Conservation (phyloP, 352 stramenopile genomes). For the Globisporangium abappressorium region DNA sequence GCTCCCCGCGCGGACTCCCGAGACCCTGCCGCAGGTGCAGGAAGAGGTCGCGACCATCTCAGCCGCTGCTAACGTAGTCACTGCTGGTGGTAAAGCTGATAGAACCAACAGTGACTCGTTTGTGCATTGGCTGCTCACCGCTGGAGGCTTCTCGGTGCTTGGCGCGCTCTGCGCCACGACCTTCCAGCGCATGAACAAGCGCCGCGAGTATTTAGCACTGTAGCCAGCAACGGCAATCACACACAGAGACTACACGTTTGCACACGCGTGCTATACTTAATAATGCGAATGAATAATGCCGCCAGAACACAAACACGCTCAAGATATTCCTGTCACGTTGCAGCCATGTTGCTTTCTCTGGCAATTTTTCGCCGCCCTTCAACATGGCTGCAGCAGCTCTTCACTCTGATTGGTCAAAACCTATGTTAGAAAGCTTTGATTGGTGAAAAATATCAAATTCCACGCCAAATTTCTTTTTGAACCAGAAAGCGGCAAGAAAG, state of each 20-base stretch:
- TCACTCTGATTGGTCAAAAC: not conserved
- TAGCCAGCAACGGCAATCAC: slow-evolving; percentile 1
- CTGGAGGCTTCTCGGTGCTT: slow-evolving; percentile 12
- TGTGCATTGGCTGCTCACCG: slow-evolving; percentile 14
- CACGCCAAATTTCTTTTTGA: not conserved
- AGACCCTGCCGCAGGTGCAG: not conserved
- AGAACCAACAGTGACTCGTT: not conserved
- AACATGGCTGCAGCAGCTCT: not conserved
- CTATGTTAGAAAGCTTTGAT: not conserved
- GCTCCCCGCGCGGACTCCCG: not conserved
- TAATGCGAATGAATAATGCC: not conserved
- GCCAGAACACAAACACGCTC: not conserved
- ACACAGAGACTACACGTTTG: not conserved
- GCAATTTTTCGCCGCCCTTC: not conserved
- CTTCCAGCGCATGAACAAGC: slow-evolving; percentile 20
- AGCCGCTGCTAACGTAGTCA: not conserved
- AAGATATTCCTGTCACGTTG: not conserved
- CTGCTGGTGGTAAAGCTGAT: not conserved
- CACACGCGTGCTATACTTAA: not conserved
- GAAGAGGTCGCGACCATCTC: not conserved
- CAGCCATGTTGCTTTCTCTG: not conserved
- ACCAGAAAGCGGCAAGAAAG: slow-evolving; percentile 1
- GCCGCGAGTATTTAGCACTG: slow-evolving; percentile 19
- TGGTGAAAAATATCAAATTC: not conserved
- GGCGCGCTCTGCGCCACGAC: slow-evolving; percentile 15